Base-by-base conservation (phyloP, 1,284 basidiomycete genomes). In the Moesziomyces globuligerus region DNA sequence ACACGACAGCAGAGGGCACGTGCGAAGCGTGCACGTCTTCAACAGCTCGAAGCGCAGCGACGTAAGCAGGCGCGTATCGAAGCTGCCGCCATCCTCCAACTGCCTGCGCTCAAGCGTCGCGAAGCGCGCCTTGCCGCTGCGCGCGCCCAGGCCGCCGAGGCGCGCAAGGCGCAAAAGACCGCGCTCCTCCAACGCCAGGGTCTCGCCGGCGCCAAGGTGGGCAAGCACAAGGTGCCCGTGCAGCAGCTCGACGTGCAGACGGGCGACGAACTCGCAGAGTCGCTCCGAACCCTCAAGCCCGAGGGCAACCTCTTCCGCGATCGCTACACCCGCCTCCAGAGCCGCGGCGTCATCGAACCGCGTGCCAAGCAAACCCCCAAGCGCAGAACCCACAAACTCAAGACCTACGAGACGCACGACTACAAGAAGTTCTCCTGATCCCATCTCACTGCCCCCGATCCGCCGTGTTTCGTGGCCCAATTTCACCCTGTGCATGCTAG, bases 231-330 rank as follows among this genome's bases (percentile, higher is more conserved):
- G 18, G 74, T 79, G 3, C 70, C 70, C 0, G 39, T 53, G 15
- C 37, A 42, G 26, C 50, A 51, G 13, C 28, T 68, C 20, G 90
- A 90, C 45, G 93, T 97, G 15, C 94, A 97, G 83, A 87, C 95
- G 0, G 92, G 91, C 6, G 94, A 97, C 72, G 93, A 98, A 78
- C 83, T 98, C 37, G 90, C 88, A 57, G 95, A 98, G 83, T 92
- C 86, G 76, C 83, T 98, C 72, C 85, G 94, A 46, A 89, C 87
- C 48, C 84, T 98, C 74, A 93, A 93, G 87, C 91, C 92, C 18
- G 93, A 96, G 84, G 94, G 94, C 28, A 96, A 95, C 82, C 84
- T 95, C 24, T 96, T 95, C 87, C 87, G 89, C 41, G 94, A 96
- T 81, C 88, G 93, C 3, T 94, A 93, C 85, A 83, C 90, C 40